A percentile compares a stretch with the other conserved stretches of the same genome.
Conservation (phyloP, 441 rosid species). For the Eruca vesicaria region DNA sequence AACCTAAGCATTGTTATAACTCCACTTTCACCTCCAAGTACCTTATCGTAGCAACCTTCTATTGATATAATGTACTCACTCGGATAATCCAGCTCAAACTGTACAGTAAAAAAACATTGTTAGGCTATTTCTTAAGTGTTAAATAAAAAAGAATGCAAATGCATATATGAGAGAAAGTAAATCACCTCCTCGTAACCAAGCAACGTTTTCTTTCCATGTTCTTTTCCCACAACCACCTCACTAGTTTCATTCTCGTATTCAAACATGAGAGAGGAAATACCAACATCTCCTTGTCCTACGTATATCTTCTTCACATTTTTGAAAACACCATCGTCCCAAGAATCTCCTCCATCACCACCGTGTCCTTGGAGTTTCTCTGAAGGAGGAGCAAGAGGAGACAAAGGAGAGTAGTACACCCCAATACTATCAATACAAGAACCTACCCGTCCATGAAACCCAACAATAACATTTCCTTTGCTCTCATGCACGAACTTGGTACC, state of each 20-base stretch:
- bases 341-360: no score
- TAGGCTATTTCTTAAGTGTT: background rate
- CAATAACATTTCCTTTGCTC: slow-evolving; percentile 6
- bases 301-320: no score
- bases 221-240: background rate
- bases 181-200: slow-evolving; percentile 3
- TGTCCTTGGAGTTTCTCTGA: no score
- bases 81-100: slow-evolving; percentile 17
- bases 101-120: background rate
- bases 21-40: slow-evolving; percentile 9
- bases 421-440: background rate
- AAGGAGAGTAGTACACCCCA: background rate
- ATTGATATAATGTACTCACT: slow-evolving; percentile 17
- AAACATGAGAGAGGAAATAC: no score
- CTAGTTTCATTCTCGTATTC: no score
- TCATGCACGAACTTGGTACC: background rate
- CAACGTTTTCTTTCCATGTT: slow-evolving; percentile 12
- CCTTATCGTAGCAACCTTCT: slow-evolving; percentile 12
- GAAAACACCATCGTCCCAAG: no score
- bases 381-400: background rate
- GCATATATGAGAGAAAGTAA: background rate
- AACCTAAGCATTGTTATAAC: slow-evolving; percentile 23
- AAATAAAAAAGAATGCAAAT: background rate
- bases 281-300: no score
- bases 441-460: slow-evolving; percentile 28